Conservation (phyloP, 768 basidiomycete species). For the Russula abietina region DNA sequence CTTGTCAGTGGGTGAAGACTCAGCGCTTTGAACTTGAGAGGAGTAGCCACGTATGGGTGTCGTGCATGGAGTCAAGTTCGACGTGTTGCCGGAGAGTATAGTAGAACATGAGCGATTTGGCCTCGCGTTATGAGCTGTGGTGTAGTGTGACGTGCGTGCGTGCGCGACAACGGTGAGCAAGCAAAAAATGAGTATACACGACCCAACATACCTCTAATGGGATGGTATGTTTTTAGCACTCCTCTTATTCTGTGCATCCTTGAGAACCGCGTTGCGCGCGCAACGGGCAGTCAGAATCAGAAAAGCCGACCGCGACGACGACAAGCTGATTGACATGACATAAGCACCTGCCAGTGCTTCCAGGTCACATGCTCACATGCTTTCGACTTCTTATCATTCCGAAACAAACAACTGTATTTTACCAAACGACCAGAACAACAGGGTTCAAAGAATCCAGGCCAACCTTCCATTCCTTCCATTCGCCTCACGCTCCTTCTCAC, state of each 20-base stretch:
- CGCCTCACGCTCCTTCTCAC: slow-evolving; percentile 45
- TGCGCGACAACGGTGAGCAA: not conserved
- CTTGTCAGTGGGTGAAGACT: slow-evolving; percentile 12
- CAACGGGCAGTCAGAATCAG: not conserved
- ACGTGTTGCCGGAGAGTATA: not conserved
- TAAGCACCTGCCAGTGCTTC: not conserved
- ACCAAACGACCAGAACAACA: too few species aligned
- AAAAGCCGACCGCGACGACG: too few species aligned
- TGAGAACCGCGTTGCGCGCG: not conserved
- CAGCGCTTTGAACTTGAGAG: slow-evolving; percentile 2
- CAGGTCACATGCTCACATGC: too few species aligned
- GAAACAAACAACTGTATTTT: too few species aligned
- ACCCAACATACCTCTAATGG: not conserved
- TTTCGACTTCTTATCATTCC: too few species aligned
- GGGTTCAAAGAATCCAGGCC: too few species aligned
- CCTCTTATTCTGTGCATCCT: slow-evolving; percentile 4
- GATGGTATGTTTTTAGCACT: not conserved
- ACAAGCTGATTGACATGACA: not conserved
- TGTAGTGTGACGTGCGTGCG: not conserved
- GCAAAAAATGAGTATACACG: not conserved
- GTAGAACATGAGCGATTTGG: not conserved
- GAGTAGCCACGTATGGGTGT: slow-evolving; percentile 1
- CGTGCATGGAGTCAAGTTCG: not conserved
- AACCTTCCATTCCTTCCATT: not conserved
- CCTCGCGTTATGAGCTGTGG: not conserved